Evolutionary conservation across 2,329 filamentous ascomycete genomes (phyloP), one percentile per base, ranked within the genome.

Genomic region (Ciborinia camelliae): DNA sequence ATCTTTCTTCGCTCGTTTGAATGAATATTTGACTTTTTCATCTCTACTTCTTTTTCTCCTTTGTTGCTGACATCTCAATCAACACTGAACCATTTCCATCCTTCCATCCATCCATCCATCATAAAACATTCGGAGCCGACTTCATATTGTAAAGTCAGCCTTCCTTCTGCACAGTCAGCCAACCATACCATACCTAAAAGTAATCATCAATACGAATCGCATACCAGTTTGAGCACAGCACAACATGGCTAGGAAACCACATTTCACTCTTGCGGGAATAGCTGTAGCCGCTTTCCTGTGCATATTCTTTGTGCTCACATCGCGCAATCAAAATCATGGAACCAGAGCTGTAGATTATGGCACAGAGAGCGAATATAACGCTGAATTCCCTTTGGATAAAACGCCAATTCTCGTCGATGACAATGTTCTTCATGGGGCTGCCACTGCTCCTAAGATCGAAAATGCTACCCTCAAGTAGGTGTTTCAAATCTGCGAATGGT

Each of bases 381-480:
- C 39, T 20, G 62, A 64, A 39, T 43, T 43, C 12, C 62, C 62
- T 23, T n/a, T 64, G 10, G 66, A 68, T 39, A 61, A 69, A 54
- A 68, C 69, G 10, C 67, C 62, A 30, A 51, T 66, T 41, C 64
- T 64, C 10, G 70, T 85, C 35, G 77, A 84, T 1, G 76, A 79
- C 32, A 76, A 76, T 51, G 76, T 89, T 23, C 79, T 92, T 28
- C 81, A 82, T 23, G 90, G 90, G 64, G 86, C 86, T 63, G 88
- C 87, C 4, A 94, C 92, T 72, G 90, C 90, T 59, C 88, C 90
- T 1, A 92, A 91, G 77, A 80, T 95, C 62, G 91, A 90, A 73
- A 95, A 95, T 77, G 90, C 89, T 66, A 95, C 91, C 8, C 80
- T 86, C 62, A 95, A 94, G 87, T 89, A 80, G 58, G 81, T 73